Evolutionary conservation across 108 stramenopile species (phyloP), one percentile per base, ranked within the genome.

Genomic region (Nitzschia putrida): DNA sequence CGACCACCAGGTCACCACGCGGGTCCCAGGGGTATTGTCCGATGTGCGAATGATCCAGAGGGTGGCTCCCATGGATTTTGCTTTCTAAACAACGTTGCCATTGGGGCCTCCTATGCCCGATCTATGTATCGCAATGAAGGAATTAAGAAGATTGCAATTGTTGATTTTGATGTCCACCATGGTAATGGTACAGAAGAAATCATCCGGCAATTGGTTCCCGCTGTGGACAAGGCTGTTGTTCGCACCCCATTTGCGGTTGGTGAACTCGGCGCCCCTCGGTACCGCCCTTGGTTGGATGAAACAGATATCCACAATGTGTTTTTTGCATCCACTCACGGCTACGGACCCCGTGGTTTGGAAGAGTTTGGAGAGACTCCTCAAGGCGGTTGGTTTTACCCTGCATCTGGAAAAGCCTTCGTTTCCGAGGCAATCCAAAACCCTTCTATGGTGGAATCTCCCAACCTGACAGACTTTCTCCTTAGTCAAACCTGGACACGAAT

Each of bases 1-100:
- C 90, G 99, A 29, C 99, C 99, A 21, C 99, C 99, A 3, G 99
- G 99, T 39, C 99, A 99, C 76, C 99, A 99, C 82, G 98, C 98
- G 34, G 98, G 97, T 13, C 91, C 95, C 20, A 52, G 90, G 11
- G 98, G 98, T 12, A 91, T 98, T 64, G 95, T 98, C 49, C 89
- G 83, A 20, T 95, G 94, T 75, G 80, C 79, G 25, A 95, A 95
- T 68, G 95, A 96, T 69, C 86, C 85, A 12, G 83, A 94, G 41
- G 95, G 89, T 14, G 83, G 91, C 29, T 89, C 89, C 22, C 91
- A 92, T 78, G 99, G 99, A 1, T 99, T 98, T 76, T 99, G 98
- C 76, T 88, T 99, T 11, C 80, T 99, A 56, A 99, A 99, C 82
- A 98, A 98, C 74, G 96, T 99, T 57, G 97, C 97, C 21, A 93